Evolutionary conservation across 257 asterid genomes (phyloP).

Genomic region (Jaltomata sinuosa): DNA sequence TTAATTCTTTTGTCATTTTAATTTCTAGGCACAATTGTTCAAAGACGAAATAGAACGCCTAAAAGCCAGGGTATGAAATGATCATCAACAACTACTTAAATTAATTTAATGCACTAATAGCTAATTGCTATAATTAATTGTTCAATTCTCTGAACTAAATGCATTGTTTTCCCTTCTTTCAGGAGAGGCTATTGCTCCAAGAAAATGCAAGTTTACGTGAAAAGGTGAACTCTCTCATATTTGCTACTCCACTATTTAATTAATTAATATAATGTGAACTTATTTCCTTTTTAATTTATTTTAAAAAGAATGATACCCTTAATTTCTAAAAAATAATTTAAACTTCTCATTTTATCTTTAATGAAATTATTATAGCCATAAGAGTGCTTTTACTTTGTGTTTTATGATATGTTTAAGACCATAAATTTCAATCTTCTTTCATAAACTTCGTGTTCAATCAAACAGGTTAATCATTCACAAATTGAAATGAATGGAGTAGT

Average conservation of each 20-base stretch:
- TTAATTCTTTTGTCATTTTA: not conserved
- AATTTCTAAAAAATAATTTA: too few species aligned
- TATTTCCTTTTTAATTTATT: not conserved
- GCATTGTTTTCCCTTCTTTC: not conserved
- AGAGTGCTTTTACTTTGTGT: too few species aligned
- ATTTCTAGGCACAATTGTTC: conserved; percentile 19
- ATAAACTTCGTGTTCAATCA: not conserved
- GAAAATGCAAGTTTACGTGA: conserved; percentile 17
- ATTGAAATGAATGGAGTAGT: not conserved
- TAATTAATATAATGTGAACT: not conserved
- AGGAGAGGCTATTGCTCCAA: conserved; percentile 18
- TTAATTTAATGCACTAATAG: not conserved
- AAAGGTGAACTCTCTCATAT: conserved; percentile 11
- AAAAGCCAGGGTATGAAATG: conserved; percentile 24
- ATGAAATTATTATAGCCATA: too few species aligned
- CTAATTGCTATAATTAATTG: not conserved
- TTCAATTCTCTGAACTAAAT: not conserved
- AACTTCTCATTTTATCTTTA: too few species aligned
- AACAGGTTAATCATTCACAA: not conserved
- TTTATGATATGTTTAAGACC: not conserved
- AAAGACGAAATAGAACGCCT: conserved; percentile 19
- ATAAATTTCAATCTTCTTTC: not conserved
- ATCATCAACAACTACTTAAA: not conserved
- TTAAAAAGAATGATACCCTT: not conserved
- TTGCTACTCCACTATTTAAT: not conserved